These are phyloP conservation scores for Cryptosporidium xiaoi DNA, from an alignment of 169 alveolate species.

Conservation along the genomic window DNA sequence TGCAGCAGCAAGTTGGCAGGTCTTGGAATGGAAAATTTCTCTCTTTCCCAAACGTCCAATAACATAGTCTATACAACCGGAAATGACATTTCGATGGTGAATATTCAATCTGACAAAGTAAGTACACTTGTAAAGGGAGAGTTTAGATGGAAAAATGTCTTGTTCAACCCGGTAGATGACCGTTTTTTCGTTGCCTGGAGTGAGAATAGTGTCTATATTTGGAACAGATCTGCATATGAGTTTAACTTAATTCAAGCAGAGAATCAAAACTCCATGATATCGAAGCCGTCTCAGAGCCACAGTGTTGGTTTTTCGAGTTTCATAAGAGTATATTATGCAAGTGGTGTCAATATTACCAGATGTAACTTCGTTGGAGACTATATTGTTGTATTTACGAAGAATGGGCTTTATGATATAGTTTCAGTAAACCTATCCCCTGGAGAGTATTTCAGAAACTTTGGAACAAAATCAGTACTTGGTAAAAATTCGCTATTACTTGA, in stretches of 20 bases:
- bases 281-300: constrained; percentile 2
- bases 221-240: constrained; percentile 51
- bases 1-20: constrained; percentile 58
- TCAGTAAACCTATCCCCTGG: constrained; percentile 38
- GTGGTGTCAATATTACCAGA: neutral
- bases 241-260: constrained; percentile 33
- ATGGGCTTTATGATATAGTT: constrained; percentile 33
- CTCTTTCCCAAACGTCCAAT: constrained; percentile 41
- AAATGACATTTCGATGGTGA: constrained; percentile 37
- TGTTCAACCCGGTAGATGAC: constrained; percentile 48
- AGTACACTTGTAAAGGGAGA: constrained; percentile 5
- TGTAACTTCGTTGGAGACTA: constrained; percentile 26
- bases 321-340: constrained; percentile 14
- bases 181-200: constrained; percentile 64
- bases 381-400: constrained; percentile 23
- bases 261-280: neutral
- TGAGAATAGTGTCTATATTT: constrained; percentile 13
- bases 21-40: constrained; percentile 55
- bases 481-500: constrained; percentile 24
- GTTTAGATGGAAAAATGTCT: constrained; percentile 36
- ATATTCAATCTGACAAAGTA: constrained; percentile 39
- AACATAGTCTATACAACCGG: constrained; percentile 46
- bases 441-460: constrained; percentile 29
- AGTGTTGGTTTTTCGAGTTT: constrained; percentile 14
- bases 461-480: constrained; percentile 1